Conservation (phyloP, 495 filamentous ascomycete species). For the Aspergillus leporis region DNA sequence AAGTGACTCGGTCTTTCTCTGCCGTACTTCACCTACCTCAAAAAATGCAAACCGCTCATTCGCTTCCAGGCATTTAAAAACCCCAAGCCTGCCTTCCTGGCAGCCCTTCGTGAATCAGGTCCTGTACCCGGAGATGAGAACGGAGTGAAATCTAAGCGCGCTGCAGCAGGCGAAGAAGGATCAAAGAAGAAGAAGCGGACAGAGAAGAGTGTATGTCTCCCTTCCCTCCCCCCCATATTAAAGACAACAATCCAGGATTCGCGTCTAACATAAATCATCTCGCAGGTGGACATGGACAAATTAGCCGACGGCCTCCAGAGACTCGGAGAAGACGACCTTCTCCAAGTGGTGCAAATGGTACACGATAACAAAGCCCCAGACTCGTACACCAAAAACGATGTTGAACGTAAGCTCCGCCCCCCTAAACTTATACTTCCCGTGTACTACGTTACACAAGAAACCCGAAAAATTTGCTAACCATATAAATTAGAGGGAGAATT, state of each 20-base stretch:
- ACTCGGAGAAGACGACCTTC: conserved; percentile 82
- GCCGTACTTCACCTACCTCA: too few species aligned
- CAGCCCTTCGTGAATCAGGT: conserved; percentile 74
- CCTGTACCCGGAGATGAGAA: conserved; percentile 77
- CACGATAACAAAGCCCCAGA: conserved; percentile 92
- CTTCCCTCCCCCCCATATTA: neutral
- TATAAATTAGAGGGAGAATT: conserved; percentile 82
- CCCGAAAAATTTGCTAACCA: conserved; percentile 6
- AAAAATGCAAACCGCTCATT: conserved; percentile 1
- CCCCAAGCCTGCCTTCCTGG: conserved; percentile 78
- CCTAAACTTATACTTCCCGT: neutral
- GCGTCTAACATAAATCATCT: conserved; percentile 16
- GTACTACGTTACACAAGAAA: conserved; percentile 4
- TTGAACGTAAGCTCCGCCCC: conserved; percentile 74
- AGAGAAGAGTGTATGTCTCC: conserved; percentile 60
- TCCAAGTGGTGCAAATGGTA: conserved; percentile 95
- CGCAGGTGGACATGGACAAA: conserved; percentile 86
- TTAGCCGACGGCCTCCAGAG: conserved; percentile 89
- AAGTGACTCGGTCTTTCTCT: conserved; percentile 32
- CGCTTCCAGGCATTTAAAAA: conserved; percentile 75
- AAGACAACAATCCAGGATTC: neutral
- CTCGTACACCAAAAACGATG: conserved; percentile 95
- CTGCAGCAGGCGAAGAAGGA: conserved; percentile 54
- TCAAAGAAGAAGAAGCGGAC: conserved; percentile 75
- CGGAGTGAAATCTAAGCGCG: conserved; percentile 53